Evolutionary conservation across 805 yeast genomes (phyloP).

Genomic region (Lipomyces oligophaga): DNA sequence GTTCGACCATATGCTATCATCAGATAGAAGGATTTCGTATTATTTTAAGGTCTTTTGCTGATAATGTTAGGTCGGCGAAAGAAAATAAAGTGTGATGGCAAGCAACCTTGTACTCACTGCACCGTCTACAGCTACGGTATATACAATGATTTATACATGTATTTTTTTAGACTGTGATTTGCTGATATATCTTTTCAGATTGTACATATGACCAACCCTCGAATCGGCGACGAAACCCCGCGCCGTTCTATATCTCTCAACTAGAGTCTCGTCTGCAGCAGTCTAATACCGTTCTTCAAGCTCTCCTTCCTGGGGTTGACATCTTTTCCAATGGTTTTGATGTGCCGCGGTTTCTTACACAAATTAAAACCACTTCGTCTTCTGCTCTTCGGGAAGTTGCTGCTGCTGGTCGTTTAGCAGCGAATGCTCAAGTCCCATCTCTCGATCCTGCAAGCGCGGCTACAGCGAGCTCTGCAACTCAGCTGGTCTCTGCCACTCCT

Average conservation of each 20-base stretch:
- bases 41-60: not conserved
- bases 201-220: slow-evolving; percentile 83
- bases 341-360: slow-evolving; percentile 32
- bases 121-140: slow-evolving; percentile 72
- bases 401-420: slow-evolving; percentile 10
- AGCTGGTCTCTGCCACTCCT: not conserved
- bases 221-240: slow-evolving; percentile 45
- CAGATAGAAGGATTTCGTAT: not conserved
- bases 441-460: not conserved
- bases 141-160: not conserved
- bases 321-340: slow-evolving; percentile 37
- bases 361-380: slow-evolving; percentile 1
- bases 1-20: no score
- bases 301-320: slow-evolving; percentile 43
- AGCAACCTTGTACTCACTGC: slow-evolving; percentile 75
- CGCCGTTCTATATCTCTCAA: slow-evolving; percentile 34
- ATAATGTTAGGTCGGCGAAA: slow-evolving; percentile 47
- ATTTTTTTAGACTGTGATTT: no score
- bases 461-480: not conserved
- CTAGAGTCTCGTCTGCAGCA: slow-evolving; percentile 39
- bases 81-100: slow-evolving; percentile 77
- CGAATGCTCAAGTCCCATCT: slow-evolving; percentile 4
- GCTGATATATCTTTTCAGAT: slow-evolving; percentile 33
- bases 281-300: slow-evolving; percentile 39
- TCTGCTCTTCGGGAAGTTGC: slow-evolving; percentile 9